Conservation (phyloP, 495 filamentous ascomycete species). For the Aspergillus coremiiformis region DNA sequence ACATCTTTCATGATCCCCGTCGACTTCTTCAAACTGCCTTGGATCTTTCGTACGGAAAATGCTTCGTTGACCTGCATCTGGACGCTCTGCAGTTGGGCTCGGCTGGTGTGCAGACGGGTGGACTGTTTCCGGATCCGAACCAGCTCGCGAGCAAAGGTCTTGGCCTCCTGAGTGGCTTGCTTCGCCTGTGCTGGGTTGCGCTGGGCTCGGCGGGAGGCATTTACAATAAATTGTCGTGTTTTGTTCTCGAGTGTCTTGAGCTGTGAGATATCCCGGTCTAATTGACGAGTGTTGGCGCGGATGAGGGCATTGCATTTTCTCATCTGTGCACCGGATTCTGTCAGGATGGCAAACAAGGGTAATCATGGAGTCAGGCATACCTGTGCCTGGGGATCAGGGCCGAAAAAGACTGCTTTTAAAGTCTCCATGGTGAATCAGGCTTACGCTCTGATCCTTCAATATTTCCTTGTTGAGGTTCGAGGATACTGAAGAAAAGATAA, state of each 20-base stretch:
- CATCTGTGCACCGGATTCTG: constrained; percentile 48
- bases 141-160: constrained; percentile 81
- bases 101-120: constrained; percentile 67
- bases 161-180: constrained; percentile 70
- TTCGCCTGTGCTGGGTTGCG: constrained; percentile 65
- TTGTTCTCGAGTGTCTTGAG: constrained; percentile 72
- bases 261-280: constrained; percentile 82
- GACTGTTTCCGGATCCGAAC: constrained; percentile 72
- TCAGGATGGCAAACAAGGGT: neutral
- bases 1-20: constrained; percentile 97
- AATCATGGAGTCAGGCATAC: constrained; percentile 38
- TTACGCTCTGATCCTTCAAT: neutral
- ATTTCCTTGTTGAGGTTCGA: neutral
- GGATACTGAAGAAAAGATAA: no score
- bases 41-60: constrained; percentile 91
- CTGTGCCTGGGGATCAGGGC: constrained; percentile 86
- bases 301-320: constrained; percentile 93
- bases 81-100: constrained; percentile 88
- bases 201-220: constrained; percentile 69
- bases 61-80: constrained; percentile 98
- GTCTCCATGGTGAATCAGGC: constrained; percentile 61
- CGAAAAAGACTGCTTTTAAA: constrained; percentile 78
- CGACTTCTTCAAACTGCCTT: constrained; percentile 78
- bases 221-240: constrained; percentile 76
- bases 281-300: constrained; percentile 82